Percentiles rank a stretch among this genome's conserved stretches.
Conservation (phyloP, 2,329 filamentous ascomycete species). For the Neocucurbitaria cava region DNA sequence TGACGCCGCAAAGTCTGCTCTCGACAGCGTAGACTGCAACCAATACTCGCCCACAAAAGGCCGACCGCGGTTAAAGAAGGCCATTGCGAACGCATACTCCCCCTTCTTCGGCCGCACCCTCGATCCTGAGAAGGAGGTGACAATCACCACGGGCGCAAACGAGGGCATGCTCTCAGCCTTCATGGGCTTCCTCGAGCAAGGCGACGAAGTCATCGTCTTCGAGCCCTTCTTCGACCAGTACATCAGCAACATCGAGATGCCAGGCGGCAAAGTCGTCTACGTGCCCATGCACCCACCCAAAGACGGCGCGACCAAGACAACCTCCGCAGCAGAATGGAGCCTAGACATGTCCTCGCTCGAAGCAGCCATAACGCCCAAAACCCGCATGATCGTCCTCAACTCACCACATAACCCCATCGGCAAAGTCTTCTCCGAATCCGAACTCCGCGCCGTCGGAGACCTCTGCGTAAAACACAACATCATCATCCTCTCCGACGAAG, state of each 20-base stretch:
- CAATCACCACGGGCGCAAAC: constrained; percentile 91
- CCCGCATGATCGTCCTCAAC: constrained; percentile 95
- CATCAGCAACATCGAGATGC: constrained; percentile 98
- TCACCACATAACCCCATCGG: constrained; percentile 94
- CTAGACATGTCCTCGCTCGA: constrained; percentile 86
- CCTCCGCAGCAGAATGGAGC: constrained; percentile 86
- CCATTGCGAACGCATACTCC: constrained; percentile 90
- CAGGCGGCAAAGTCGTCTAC: constrained; percentile 92
- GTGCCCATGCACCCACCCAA: constrained; percentile 91
- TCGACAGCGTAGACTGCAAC: constrained; percentile 94
- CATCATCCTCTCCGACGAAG: constrained; percentile 75
- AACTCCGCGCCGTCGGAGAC: constrained; percentile 84
- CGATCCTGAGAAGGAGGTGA: constrained; percentile 90
- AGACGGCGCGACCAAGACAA: constrained; percentile 78
- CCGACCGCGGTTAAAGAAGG: constrained; percentile 87
- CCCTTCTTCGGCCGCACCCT: constrained; percentile 83
- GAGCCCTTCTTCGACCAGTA: constrained; percentile 99
- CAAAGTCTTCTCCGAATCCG: constrained; percentile 87
- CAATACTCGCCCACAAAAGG: constrained; percentile 98
- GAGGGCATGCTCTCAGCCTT: constrained; percentile 95
- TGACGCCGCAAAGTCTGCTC: constrained; percentile 86
- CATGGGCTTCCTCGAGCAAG: constrained; percentile 94
- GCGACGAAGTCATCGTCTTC: constrained; percentile 96
- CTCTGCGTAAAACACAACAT: constrained; percentile 92
- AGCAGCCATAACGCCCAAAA: constrained; percentile 79